Base-by-base conservation (phyloP, 805 yeast genomes). In the Yamadazyma insecticola region DNA sequence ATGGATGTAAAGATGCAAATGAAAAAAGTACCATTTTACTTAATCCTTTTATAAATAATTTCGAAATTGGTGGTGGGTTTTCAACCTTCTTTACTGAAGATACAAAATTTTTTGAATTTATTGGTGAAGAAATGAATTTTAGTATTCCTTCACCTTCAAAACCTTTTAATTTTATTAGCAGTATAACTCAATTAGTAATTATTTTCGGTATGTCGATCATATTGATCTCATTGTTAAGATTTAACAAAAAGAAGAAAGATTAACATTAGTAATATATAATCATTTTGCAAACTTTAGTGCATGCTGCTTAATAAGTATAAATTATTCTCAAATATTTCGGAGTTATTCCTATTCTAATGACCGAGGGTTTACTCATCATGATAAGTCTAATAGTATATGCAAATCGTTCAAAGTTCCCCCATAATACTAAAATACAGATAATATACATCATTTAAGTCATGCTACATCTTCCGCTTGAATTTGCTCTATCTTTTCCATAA, bases 11-110 rank as follows among this genome's bases (percentile, higher is more conserved):
- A 17, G 60, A 51, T 6, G 26, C 36, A 1, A 44, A 60, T 17
- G 47, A 47, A 4, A 27, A 28, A 10, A 41, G 50, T 13, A 41
- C 58, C 10, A 36, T 65, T n/a, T 40, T 40, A 10, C 45, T 47
- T 11, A 62, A 67, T 8, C 71, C 72, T 1, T 66, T 66, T 30
- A 59, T 60, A 35, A 53, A 50, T 32, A n/a, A n/a, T n/a, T n/a
- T n/a, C n/a, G n/a, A n/a, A n/a, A 35, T 57, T 13, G 70, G 69
- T 1, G 41, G 38, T 11, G 29, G 50, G 14, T 60, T 45, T 13
- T 62, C 63, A 22, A 47, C 50, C 16, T 64, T 50, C 34, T 66
- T 66, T 41, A 63, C 70, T 10, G 50, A 58, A 13, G 56, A 63
- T 36, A 58, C 70, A 2, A 60, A 60, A 6, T 66, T 62, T 37